These are phyloP conservation scores for Cutaneotrichosporon cavernicola DNA, from an alignment of 1,284 basidiomycete species.

Conservation along the genomic window DNA sequence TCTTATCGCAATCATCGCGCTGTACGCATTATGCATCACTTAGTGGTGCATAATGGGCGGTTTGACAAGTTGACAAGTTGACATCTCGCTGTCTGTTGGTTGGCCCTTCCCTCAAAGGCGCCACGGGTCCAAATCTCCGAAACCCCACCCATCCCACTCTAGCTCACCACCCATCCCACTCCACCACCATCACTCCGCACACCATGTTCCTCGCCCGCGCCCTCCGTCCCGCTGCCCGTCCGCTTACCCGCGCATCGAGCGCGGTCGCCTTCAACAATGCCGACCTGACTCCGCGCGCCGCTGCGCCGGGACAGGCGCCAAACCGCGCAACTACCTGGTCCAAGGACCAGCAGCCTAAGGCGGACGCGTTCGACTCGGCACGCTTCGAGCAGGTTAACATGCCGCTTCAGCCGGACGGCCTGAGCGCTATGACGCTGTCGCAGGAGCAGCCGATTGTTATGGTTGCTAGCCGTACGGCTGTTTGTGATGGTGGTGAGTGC, in stretches of 20 bases:
- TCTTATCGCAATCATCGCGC: neutral
- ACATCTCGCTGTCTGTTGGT: neutral
- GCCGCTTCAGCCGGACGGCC: conserved; percentile 66
- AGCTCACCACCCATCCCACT: neutral
- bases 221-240: conserved; percentile 6
- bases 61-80: neutral
- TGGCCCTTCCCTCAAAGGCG: neutral
- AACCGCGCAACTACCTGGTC: conserved; percentile 77
- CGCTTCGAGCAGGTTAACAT: conserved; percentile 84
- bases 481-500: conserved; percentile 86
- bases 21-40: neutral
- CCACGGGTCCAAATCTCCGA: neutral
- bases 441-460: conserved; percentile 78
- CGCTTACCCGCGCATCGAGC: conserved; percentile 1
- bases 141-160: neutral
- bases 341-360: conserved; percentile 61
- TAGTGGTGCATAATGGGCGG: neutral
- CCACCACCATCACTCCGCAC: neutral
- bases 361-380: conserved; percentile 38
- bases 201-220: conserved; percentile 20
- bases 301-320: conserved; percentile 62
- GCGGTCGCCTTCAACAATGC: conserved; percentile 2
- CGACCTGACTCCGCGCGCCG: conserved; percentile 1
- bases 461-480: conserved; percentile 75
- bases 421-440: conserved; percentile 54